Evolutionary conservation across 805 yeast genomes (phyloP), one percentile per base, ranked within the genome.

Genomic region (Metschnikowia sp.): DNA sequence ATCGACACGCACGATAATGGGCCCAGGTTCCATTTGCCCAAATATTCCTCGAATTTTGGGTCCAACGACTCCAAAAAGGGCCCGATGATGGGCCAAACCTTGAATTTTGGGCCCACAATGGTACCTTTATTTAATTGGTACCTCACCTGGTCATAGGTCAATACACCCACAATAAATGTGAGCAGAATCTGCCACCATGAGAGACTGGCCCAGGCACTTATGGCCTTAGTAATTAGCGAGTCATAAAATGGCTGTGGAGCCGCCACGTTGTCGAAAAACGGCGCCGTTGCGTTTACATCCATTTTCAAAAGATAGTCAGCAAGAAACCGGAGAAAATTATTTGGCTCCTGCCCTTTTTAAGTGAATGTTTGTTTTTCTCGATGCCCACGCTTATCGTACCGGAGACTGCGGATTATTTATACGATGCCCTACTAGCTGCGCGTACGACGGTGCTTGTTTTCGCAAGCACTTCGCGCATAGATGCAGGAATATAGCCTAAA

Each of bases 1-100:
- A 94, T 94, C 2, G 97, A 91, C 40, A 94, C 99, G 75, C 99
- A 94, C 11, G 96, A 86, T 47, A 94, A 75, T 11, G 92, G 94
- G 52, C 99, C 99, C 7, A 94, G 84, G 59, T 80, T 82, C 99
- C 99, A 94, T 67, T 94, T 94, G 42, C 88, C 88, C 65, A 81
- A 75, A 68, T 94, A 94, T 62, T 86, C 96, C 62, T 87, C 96
- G 65, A 94, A 94, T 65, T 92, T 91, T 18, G 99, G 99, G 72
- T 94, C 92, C 64, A 94, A 74, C 13, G 94, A 84, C 65, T 94
- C 97, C 66, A 94, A 74, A 59, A 94, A 94, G 3, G 99, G 98
- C 2, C 99, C 99, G 57, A 94, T 91, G 42, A 94, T 75, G 2
- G 99, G 99, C 90, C 96, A 92, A 48, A 90, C 60, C 68, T 94